Evolutionary conservation across 1,284 basidiomycete genomes (phyloP).

Genomic region (Macrocystidia cucumis): DNA sequence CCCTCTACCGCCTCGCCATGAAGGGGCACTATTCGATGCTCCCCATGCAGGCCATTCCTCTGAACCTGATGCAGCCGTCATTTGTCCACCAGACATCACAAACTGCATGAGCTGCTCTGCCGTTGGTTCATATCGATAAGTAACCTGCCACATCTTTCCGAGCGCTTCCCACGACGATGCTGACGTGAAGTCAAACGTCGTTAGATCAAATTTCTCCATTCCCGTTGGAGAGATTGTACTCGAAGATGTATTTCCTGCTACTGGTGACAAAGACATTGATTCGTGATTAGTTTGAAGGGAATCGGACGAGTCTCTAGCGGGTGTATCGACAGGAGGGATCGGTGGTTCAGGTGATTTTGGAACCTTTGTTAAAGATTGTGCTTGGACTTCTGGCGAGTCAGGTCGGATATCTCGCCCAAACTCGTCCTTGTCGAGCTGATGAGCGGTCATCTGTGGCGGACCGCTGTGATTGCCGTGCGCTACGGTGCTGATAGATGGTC

Average conservation of each 20-base stretch:
- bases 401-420: constrained; percentile 73
- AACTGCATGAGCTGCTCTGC: constrained; percentile 71
- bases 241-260: constrained; percentile 49
- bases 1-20: constrained; percentile 18
- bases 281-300: constrained; percentile 32
- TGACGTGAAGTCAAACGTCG: constrained; percentile 62
- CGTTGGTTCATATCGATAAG: constrained; percentile 56
- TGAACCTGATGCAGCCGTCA: constrained; percentile 8
- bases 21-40: constrained; percentile 9
- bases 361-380: constrained; percentile 22
- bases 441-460: constrained; percentile 11
- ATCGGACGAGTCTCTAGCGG: constrained; percentile 29
- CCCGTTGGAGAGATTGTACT: constrained; percentile 28
- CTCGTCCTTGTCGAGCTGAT: constrained; percentile 56
- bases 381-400: constrained; percentile 29
- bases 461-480: constrained; percentile 14
- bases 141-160: constrained; percentile 63
- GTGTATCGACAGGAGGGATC: constrained; percentile 13
- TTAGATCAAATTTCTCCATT: constrained; percentile 59
- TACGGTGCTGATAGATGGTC: constrained; percentile 25
- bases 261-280: constrained; percentile 41
- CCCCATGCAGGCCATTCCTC: constrained; percentile 13
- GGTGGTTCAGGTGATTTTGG: constrained; percentile 12
- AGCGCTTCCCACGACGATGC: constrained; percentile 69
- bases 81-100: constrained; percentile 37